Evolutionary conservation across 2,329 filamentous ascomycete species (phyloP).

Genomic region (Coniochaeta sp.): DNA sequence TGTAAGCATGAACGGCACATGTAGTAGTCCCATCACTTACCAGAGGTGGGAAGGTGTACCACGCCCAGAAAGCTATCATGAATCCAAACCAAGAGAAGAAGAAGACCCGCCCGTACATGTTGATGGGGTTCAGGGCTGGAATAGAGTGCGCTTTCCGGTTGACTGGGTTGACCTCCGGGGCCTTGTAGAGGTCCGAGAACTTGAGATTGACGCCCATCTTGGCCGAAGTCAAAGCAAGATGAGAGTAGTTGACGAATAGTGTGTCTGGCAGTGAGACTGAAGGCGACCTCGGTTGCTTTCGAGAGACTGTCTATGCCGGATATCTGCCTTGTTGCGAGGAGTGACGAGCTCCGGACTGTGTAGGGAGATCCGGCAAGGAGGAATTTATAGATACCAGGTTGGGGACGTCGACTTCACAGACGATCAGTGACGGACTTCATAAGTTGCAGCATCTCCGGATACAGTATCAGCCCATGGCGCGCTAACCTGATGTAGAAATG

Average conservation of each 20-base stretch:
- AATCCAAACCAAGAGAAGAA: conserved; percentile 87
- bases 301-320: not conserved
- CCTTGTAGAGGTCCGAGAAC: conserved; percentile 34
- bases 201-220: conserved; percentile 20
- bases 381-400: conserved; percentile 1
- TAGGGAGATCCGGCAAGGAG: not conserved
- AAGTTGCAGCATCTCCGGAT: conserved; percentile 2
- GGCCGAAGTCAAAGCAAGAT: not conserved
- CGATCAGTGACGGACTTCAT: not conserved
- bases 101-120: conserved; percentile 80
- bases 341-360: not conserved
- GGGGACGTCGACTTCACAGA: not conserved
- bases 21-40: conserved; percentile 37
- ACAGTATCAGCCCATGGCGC: not conserved
- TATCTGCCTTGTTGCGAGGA: not conserved
- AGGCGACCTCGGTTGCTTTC: not conserved
- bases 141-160: conserved; percentile 77
- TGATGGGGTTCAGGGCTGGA: conserved; percentile 68
- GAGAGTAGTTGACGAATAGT: not conserved
- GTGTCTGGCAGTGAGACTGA: not conserved
- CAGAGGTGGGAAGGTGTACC: conserved; percentile 86
- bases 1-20: not conserved
- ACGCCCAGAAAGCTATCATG: conserved; percentile 83
- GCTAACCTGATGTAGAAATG: conserved; percentile 1
- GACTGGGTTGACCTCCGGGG: conserved; percentile 74